Evolutionary conservation across 306 rosid genomes (phyloP).

Genomic region (Cajanus cajan): DNA sequence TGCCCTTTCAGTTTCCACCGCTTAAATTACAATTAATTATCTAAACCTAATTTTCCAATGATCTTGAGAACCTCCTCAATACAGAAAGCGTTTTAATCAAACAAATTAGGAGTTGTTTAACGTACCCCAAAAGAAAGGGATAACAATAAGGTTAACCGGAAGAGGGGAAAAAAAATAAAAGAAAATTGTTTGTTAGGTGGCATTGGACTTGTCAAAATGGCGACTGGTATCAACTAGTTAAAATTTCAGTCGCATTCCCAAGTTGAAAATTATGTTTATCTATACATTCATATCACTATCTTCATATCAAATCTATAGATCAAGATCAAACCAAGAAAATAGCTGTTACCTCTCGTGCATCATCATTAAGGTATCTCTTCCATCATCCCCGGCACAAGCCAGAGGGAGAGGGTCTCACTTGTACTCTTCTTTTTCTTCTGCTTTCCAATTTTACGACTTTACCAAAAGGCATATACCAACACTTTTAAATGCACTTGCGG

Average conservation of each 20-base stretch:
- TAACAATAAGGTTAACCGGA: background rate
- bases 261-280: constrained; percentile 31
- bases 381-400: background rate
- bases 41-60: background rate
- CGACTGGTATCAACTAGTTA: constrained; percentile 27
- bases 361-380: constrained; percentile 3
- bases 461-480: background rate
- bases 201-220: constrained; percentile 42
- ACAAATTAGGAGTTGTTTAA: background rate
- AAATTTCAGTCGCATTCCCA: constrained; percentile 19
- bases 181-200: constrained; percentile 25
- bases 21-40: background rate
- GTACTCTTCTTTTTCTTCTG: background rate
- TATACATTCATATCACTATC: constrained; percentile 28
- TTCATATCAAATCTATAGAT: constrained; percentile 15
- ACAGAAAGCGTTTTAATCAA: background rate
- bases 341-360: background rate
- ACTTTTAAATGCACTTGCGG: background rate
- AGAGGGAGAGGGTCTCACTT: background rate
- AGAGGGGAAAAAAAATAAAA: background rate
- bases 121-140: background rate
- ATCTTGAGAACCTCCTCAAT: background rate
- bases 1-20: background rate
- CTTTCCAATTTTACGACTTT: background rate
- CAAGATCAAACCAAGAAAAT: constrained; percentile 14